Base-by-base conservation (phyloP, 1,284 basidiomycete genomes). In the Phlebopus sp. region DNA sequence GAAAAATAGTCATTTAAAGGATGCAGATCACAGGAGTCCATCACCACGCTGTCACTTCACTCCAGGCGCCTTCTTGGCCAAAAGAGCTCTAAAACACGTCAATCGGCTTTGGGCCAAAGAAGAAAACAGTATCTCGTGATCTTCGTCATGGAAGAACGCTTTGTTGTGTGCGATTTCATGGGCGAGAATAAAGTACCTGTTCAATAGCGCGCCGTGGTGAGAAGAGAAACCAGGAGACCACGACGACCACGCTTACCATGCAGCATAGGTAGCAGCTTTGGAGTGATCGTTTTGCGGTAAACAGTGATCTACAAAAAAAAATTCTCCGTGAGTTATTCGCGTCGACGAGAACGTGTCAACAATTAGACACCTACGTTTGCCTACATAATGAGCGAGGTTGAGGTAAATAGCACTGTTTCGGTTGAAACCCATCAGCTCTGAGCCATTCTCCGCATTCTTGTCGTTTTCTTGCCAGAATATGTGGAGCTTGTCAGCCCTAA, bases 341-440 rank as follows among this genome's bases (percentile, higher is more conserved):
- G 25, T 25, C 19, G 14, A 15, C 21, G 19, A 7, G 13, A 27
- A 21, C 3, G 18, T 31, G n/a, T 23, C n/a, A 9, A 23, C 11
- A 15, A 31, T n/a, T 4, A n/a, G 23, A 30, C 6, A 46, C 53
- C 15, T 18, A 54, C 53, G 42, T 21, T 37, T 41, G 5, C 18
- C 34, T 23, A 46, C 17, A 31, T 59, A 56, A 37, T 64, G 50
- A 4, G 57, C 61, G 9, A 62, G 52, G 27, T 62, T 62, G 5
- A 62, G 48, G 32, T 56, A 63, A 10, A 64, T 52, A 13, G 42
- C 50, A 7, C 23, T 43, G 15, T 59, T 52, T 8, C 57, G 47
- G 36, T 62, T 62, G 34, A 65, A 62, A 11, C 59, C 59, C 62
- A 62, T 62, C 3, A 62, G 36, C 17, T 64, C 51, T 2, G 29